Evolutionary conservation across 1,284 basidiomycete genomes (phyloP).

Genomic region (Melampsora larici-populina): DNA sequence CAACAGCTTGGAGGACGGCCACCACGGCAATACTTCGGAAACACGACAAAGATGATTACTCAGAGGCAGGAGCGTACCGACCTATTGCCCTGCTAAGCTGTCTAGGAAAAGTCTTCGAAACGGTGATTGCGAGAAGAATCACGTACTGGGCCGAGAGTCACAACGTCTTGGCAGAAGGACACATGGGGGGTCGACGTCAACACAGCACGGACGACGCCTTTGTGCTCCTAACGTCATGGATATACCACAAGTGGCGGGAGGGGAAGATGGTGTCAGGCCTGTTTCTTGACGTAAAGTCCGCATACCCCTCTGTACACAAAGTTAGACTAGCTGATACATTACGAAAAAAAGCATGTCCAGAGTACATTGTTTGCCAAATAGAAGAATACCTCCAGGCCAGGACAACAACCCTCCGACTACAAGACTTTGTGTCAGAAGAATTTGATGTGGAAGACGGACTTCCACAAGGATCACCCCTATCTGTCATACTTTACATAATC

Average conservation of each 20-base stretch:
- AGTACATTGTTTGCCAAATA: too few relatives aligned
- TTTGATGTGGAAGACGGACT: background rate
- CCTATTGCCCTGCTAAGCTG: background rate
- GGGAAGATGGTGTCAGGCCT: background rate
- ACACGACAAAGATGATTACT: slow-evolving; percentile 20
- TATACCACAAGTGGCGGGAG: background rate
- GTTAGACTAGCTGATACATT: background rate
- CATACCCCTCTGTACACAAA: background rate
- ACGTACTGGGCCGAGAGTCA: background rate
- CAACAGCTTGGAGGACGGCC: background rate
- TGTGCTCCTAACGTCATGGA: background rate
- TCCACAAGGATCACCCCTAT: background rate
- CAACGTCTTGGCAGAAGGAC: background rate
- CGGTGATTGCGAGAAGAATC: background rate
- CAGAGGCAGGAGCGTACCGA: background rate
- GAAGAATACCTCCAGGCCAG: too few relatives aligned
- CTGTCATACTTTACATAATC: background rate
- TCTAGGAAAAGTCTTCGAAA: background rate
- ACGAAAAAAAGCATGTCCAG: background rate
- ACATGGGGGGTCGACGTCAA: slow-evolving; percentile 5
- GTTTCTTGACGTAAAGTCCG: background rate
- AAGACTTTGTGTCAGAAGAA: too few relatives aligned
- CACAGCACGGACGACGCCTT: background rate
- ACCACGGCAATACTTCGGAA: background rate
- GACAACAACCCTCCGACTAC: too few relatives aligned